These are phyloP conservation scores for Aspergillus sp. DNA, from an alignment of 2,329 filamentous ascomycete genomes.

Conservation along the genomic window DNA sequence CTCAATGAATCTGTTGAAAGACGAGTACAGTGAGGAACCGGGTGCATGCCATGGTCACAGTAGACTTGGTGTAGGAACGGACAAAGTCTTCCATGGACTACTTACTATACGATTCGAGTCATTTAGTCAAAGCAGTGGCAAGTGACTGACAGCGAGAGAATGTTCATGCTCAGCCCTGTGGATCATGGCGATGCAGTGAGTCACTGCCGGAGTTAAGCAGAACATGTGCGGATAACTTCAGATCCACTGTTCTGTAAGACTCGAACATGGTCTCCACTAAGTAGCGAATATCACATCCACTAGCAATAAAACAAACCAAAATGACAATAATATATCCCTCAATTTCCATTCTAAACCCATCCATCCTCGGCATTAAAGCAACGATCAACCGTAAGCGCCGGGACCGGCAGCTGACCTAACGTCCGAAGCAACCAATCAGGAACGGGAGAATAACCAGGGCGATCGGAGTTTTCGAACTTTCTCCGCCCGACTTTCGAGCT, in stretches of 20 bases:
- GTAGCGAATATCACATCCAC: neutral
- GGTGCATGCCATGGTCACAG: no score
- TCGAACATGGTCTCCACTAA: neutral
- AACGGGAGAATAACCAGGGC: constrained; percentile 12
- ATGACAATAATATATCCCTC: no score
- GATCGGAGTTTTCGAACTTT: constrained; percentile 29
- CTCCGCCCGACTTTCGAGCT: constrained; percentile 26
- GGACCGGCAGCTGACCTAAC: constrained; percentile 11
- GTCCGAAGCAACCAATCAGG: constrained; percentile 15
- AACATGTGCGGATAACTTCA: neutral
- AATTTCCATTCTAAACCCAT: no score
- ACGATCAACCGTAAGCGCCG: constrained; percentile 5
- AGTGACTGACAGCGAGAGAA: neutral
- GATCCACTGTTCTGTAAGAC: no score
- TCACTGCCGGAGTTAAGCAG: constrained; percentile 7
- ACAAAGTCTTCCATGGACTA: neutral
- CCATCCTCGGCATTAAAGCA: neutral
- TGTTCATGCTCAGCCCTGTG: constrained; percentile 5
- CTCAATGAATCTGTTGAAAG: no score
- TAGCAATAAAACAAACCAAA: no score
- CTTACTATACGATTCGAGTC: neutral
- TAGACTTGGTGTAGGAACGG: no score
- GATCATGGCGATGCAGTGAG: constrained; percentile 7
- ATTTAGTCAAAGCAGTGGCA: neutral
- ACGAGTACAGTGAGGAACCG: no score